Evolutionary conservation across 768 basidiomycete genomes (phyloP).

Genomic region (Tremella yokohamensis): DNA sequence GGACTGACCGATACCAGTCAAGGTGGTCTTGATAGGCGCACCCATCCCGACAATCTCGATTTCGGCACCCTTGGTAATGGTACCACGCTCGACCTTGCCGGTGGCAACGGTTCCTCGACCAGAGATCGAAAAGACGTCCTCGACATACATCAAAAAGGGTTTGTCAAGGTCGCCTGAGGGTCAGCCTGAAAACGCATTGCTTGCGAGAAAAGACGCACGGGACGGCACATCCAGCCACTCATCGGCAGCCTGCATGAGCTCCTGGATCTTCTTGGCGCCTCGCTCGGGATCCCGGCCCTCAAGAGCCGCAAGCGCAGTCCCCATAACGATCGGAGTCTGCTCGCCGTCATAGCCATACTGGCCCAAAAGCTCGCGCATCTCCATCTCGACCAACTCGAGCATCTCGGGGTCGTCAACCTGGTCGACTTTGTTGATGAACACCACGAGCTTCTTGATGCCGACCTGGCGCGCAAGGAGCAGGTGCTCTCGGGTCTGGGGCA

Average conservation of each 20-base stretch:
- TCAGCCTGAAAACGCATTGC: slow-evolving; percentile 6
- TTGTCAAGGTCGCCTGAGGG: slow-evolving; percentile 84
- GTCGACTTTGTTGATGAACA: slow-evolving; percentile 99
- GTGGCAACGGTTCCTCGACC: slow-evolving; percentile 98
- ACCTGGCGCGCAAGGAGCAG: slow-evolving; percentile 95
- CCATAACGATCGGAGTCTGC: slow-evolving; percentile 95
- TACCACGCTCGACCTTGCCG: slow-evolving; percentile 89
- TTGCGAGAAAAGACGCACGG: slow-evolving; percentile 59
- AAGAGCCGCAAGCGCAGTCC: slow-evolving; percentile 90
- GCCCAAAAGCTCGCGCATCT: slow-evolving; percentile 92
- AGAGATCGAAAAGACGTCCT: slow-evolving; percentile 95
- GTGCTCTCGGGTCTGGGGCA: slow-evolving; percentile 99
- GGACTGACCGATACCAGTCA: slow-evolving; percentile 82
- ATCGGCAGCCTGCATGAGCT: slow-evolving; percentile 82
- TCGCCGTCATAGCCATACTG: slow-evolving; percentile 96
- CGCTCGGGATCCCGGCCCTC: slow-evolving; percentile 77
- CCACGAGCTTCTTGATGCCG: slow-evolving; percentile 92
- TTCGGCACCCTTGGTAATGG: slow-evolving; percentile 84
- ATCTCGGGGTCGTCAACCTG: slow-evolving; percentile 94
- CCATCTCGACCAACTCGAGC: slow-evolving; percentile 99
- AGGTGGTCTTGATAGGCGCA: slow-evolving; percentile 74
- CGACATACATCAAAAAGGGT: slow-evolving; percentile 92
- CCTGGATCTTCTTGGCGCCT: slow-evolving; percentile 73
- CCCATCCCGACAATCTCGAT: slow-evolving; percentile 90
- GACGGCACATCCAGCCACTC: slow-evolving; percentile 89